Evolutionary conservation across 208 protist species (phyloP), one percentile per base, ranked within the genome.

Genomic region (Crithidia bombi): DNA sequence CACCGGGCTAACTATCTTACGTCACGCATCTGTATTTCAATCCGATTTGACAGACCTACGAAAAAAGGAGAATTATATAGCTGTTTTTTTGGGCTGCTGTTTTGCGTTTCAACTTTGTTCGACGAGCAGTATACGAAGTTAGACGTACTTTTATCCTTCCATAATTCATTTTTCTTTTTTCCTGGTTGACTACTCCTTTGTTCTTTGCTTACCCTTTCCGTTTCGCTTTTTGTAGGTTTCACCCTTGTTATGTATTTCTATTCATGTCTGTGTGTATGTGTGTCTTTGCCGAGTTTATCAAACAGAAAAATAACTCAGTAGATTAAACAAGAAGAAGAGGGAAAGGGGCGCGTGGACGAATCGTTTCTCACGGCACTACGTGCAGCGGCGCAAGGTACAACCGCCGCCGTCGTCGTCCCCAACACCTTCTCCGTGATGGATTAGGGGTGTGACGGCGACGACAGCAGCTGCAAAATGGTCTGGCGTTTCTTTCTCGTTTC

Each of bases 131-230:
- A 41, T 41, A 41, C 38, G 38, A 41, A 15, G 14, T 41, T 14
- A 41, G 14, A 41, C 14, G 14, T 41, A 41, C 14, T 26, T 0
- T 33, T 44, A 17, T 39, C 33, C 12, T 44, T 5, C 19, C 33
- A 28, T 26, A 3, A 39, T 49, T 55, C 19, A 10, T 47, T 47
- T 62, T 58, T 56, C 9, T 35, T 32, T 36, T 32, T 61, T 61
- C n/a, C 17, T 49, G 43, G n/a, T 49, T 49, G 7, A 23, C 5
- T n/a, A 21, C 6, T 21, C 43, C 19, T 49, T 21, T 49, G 11
- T 49, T 49, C 21, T 49, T 28, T 28, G n/a, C n/a, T n/a, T n/a
- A n/a, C n/a, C n/a, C n/a, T n/a, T n/a, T n/a, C n/a, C n/a, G n/a
- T n/a, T n/a, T n/a, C n/a, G n/a, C n/a, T n/a, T n/a, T n/a, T n/a